Base-by-base conservation (phyloP, 352 stramenopile species). In the Aphanomyces invadans region DNA sequence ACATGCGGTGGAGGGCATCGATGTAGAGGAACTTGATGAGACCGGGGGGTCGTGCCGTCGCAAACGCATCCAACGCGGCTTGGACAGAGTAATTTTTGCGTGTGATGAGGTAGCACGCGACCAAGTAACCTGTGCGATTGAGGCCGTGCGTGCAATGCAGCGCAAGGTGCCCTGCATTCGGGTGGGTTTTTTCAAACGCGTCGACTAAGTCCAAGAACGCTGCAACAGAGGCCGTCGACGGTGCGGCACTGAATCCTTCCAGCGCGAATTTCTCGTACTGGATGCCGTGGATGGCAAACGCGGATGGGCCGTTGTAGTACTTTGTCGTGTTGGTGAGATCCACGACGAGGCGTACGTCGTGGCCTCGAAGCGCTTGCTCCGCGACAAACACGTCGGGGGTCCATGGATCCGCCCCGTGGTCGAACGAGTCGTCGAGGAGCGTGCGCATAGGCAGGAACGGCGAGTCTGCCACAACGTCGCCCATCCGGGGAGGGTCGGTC, bases 21-120 rank as follows among this genome's bases (percentile, higher is more conserved):
- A 93, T 74, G 70, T 90, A 93, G 77, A 88, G 85, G 70, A 89
- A 79, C 69, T 90, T 91, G 71, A 93, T 89, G 12, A 93, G 63
- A 54, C 84, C 84, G 4, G 84, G 84, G 29, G 80, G 81, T 36
- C 84, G 74, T 39, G 84, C 79, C 32, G 70, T 62, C 4, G 68
- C 71, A 59, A 93, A 93, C n/a, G 83, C 79, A 32, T 75, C 73
- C 26, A 92, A 69, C 21, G 84, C 84, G 12, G 81, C 75, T 26
- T 77, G 79, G 9, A 93, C 74, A 0, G 73, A 76, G 51, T 73
- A 76, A 0, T 61, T 55, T n/a, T 76, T 56, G 33, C 76, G 73
- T 62, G 71, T 70, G n/a, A 93, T 79, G 62, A 93, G 74, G 60
- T 90, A 93, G 28, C 69, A 78, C 12, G 87, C 79, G 39, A 93